Percentiles rank a stretch among this genome's conserved stretches.
Evolutionary conservation across 306 rosid species (phyloP).

Genomic region (Spatholobus suberectus): DNA sequence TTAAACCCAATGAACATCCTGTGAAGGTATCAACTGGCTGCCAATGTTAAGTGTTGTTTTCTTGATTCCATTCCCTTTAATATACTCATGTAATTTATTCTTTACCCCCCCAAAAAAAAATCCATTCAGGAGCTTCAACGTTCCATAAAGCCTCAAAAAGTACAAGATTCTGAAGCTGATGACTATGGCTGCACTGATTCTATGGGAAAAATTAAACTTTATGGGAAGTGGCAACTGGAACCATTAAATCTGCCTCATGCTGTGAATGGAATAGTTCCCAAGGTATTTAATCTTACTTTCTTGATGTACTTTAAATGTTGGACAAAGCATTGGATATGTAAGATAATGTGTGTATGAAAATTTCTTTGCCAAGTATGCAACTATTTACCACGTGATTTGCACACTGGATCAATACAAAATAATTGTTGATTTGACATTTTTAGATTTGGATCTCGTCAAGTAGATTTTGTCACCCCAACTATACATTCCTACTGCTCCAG

Average conservation of each 20-base stretch:
- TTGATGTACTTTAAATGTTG: constrained; percentile 19
- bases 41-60: constrained; percentile 27
- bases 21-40: constrained; percentile 68
- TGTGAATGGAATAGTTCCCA: constrained; percentile 83
- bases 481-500: background rate
- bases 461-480: constrained; percentile 14
- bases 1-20: constrained; percentile 77
- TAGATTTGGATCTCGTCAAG: background rate
- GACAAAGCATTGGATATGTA: constrained; percentile 19
- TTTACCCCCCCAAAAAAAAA: background rate
- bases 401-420: background rate
- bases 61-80: constrained; percentile 14
- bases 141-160: constrained; percentile 59
- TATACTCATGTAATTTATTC: constrained; percentile 13
- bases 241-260: constrained; percentile 84
- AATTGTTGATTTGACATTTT: background rate
- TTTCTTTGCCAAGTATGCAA: background rate
- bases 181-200: constrained; percentile 56
- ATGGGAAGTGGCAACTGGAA: constrained; percentile 94
- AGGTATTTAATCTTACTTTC: constrained; percentile 55
- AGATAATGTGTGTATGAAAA: background rate
- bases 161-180: constrained; percentile 66
- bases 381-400: constrained; percentile 21
- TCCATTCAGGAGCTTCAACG: constrained; percentile 66
- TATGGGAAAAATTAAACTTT: constrained; percentile 64